Base-by-base conservation (phyloP, 805 yeast species). In the Metschnikowia dekortorum region DNA sequence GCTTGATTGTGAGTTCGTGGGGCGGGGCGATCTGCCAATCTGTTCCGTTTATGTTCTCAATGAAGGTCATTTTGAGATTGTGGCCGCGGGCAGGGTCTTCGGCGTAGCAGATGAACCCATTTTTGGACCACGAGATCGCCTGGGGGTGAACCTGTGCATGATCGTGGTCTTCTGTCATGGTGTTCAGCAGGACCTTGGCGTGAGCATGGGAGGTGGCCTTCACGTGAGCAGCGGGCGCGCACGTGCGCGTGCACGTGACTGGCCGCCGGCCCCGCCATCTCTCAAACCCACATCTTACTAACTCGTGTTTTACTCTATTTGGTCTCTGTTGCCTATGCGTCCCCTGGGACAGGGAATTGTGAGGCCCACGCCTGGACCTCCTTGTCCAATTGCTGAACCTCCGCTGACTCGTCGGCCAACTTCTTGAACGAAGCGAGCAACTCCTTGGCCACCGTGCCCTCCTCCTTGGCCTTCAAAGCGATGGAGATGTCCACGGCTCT, bases 271-370 rank as follows among this genome's bases (percentile, higher is more conserved):
- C 5, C 4, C 22, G 22, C 22, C 22, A 5, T 5, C 22, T 22
- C 1, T 3, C 22, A 4, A 4, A 3, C 22, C n/a, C 9, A 4
- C 34, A 5, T 32, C 14, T 32, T 8, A 32, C 34, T 11, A 2
- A 32, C 34, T 32, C 13, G n/a, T 32, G 5, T 13, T 32, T 2
- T 30, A 30, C 32, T 30, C 32, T 30, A 30, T 6, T 10, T 30
- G 10, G 8, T 30, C 10, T 8, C 3, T 30, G 10, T 30, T 14
- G 26, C 8, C 34, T 48, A 57, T 46, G 68, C 58, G 52, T 87
- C 96, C 61, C 96, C 96, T 47, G 97, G 97, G 55, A 90, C 95
- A 29, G 96, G 96, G 73, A 75, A 89, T 54, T 79, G 64, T 36
- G 84, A 77, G 44, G 80, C 92, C 89, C 92, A 89, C 22, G 71